Evolutionary conservation across 805 yeast species (phyloP).

Genomic region (Monosporozyma unispora): DNA sequence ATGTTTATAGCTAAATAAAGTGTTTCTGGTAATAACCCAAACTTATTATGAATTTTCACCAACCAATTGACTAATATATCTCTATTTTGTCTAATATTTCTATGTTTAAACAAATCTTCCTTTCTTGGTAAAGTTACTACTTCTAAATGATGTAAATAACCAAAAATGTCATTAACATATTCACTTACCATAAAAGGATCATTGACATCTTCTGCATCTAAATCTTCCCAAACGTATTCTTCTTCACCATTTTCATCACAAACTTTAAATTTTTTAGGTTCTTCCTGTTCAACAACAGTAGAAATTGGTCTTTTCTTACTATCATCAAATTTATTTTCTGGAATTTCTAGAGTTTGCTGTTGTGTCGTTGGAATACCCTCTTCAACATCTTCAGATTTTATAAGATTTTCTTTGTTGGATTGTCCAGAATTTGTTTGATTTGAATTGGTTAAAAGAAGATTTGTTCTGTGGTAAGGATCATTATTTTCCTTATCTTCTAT

Average conservation of each 20-base stretch:
- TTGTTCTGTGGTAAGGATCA: constrained; percentile 12
- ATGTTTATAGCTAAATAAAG: constrained; percentile 74
- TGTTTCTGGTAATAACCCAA: constrained; percentile 80
- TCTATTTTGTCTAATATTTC: constrained; percentile 42
- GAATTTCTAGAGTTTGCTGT: background rate
- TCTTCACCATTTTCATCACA: constrained; percentile 27
- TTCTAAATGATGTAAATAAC: constrained; percentile 66
- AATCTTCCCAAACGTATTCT: constrained; percentile 55
- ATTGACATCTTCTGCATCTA: constrained; percentile 69
- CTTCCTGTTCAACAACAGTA: constrained; percentile 27
- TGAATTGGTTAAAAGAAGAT: constrained; percentile 6
- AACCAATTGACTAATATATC: constrained; percentile 91
- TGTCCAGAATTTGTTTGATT: background rate
- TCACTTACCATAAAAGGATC: constrained; percentile 91
- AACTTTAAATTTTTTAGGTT: constrained; percentile 29
- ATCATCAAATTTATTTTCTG: constrained; percentile 12
- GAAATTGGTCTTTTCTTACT: constrained; percentile 30
- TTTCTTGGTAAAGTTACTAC: constrained; percentile 55
- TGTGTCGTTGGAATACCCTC: background rate
- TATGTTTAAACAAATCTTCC: constrained; percentile 32
- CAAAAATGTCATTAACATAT: constrained; percentile 81
- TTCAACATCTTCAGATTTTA: background rate
- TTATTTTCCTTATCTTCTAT: constrained; percentile 22
- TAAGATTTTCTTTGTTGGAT: constrained; percentile 1
- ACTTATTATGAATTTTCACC: constrained; percentile 78